Evolutionary conservation across 768 basidiomycete genomes (phyloP).

Genomic region (Clathrus columnatus): DNA sequence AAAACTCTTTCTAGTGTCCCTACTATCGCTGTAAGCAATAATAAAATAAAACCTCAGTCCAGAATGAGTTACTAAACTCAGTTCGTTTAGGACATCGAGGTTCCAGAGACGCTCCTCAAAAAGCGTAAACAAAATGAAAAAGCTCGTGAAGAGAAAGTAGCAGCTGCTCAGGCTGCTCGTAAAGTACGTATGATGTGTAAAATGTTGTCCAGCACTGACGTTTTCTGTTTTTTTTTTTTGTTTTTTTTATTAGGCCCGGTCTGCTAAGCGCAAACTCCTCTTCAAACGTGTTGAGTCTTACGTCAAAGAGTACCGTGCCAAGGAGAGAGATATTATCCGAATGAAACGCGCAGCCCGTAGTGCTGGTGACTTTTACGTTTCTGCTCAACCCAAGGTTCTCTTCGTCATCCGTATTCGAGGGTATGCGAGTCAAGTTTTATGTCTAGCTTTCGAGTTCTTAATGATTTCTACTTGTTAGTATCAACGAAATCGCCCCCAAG

Average conservation of each 20-base stretch:
- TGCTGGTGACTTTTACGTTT: slow-evolving; percentile 94
- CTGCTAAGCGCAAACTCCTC: slow-evolving; percentile 91
- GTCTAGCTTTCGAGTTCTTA: not conserved
- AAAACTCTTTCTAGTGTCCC: slow-evolving; percentile 1
- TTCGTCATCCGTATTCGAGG: slow-evolving; percentile 97
- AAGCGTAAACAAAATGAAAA: slow-evolving; percentile 98
- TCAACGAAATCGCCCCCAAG: slow-evolving; percentile 99
- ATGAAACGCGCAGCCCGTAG: slow-evolving; percentile 87
- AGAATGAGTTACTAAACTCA: too few species aligned
- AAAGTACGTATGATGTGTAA: slow-evolving; percentile 93
- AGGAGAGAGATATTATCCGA: slow-evolving; percentile 95
- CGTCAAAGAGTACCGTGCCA: slow-evolving; percentile 89
- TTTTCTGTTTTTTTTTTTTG: not conserved
- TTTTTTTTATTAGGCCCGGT: slow-evolving; percentile 50
- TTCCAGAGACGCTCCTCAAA: slow-evolving; percentile 99
- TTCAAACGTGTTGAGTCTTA: slow-evolving; percentile 99
- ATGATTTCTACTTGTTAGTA: slow-evolving; percentile 42
- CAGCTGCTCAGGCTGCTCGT: slow-evolving; percentile 72
- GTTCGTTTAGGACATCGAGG: slow-evolving; percentile 69
- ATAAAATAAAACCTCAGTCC: too few species aligned
- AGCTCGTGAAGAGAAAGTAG: slow-evolving; percentile 87
- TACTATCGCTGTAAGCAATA: not conserved
- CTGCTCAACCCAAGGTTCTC: slow-evolving; percentile 93
- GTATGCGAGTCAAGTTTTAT: slow-evolving; percentile 43
- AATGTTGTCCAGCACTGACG: slow-evolving; percentile 22